Percentiles rank a stretch among this genome's conserved stretches.
Conservation (phyloP, 192 early-diverging fungal species). For the Glomus cerebriforme region DNA sequence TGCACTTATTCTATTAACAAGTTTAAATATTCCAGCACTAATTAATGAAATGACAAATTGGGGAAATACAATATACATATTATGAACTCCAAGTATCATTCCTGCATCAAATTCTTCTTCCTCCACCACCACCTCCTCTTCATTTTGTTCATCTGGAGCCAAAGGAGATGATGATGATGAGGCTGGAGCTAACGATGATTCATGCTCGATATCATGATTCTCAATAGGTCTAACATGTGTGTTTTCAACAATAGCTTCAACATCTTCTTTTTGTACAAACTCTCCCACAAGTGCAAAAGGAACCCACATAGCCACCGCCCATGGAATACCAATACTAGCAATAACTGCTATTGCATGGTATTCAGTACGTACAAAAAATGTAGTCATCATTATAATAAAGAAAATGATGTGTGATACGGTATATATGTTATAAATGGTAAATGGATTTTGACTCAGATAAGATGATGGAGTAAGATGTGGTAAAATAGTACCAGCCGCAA, state of each 20-base stretch:
- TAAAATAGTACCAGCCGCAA: constrained; percentile 60
- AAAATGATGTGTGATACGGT: constrained; percentile 70
- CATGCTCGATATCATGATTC: constrained; percentile 10
- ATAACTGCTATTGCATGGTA: constrained; percentile 67
- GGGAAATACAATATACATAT: constrained; percentile 92
- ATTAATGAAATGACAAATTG: constrained; percentile 85
- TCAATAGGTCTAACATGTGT: not conserved
- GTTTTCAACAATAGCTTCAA: not conserved
- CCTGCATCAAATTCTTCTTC: constrained; percentile 58
- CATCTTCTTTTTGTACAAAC: constrained; percentile 45
- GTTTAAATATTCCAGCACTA: constrained; percentile 33
- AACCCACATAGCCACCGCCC: constrained; percentile 91
- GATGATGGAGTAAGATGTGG: constrained; percentile 51
- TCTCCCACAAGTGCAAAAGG: constrained; percentile 91
- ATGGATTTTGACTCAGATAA: constrained; percentile 36
- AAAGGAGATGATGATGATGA: not conserved
- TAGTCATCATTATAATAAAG: constrained; percentile 65
- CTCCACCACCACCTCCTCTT: no score
- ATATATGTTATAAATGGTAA: constrained; percentile 66
- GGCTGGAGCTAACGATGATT: not conserved
- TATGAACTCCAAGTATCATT: constrained; percentile 89
- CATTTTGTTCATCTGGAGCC: not conserved
- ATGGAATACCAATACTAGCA: constrained; percentile 76
- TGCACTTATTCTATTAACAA: constrained; percentile 31
- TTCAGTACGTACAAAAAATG: constrained; percentile 60